These are phyloP conservation scores for Lithocarpus polystachyus DNA, from an alignment of 306 rosid genomes.

Conservation along the genomic window DNA sequence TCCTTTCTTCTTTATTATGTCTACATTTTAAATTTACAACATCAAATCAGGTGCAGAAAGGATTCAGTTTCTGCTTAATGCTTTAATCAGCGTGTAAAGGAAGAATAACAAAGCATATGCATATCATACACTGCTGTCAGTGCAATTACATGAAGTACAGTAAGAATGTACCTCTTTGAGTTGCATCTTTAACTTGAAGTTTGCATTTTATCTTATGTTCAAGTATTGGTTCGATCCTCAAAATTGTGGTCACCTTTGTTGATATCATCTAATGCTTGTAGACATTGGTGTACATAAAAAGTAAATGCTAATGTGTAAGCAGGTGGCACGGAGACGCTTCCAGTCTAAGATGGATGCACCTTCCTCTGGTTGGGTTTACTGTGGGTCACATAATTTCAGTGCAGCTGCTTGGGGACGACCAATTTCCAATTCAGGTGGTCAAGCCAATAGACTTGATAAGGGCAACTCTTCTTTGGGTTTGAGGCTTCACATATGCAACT, in stretches of 20 bases:
- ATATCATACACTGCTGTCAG: background rate
- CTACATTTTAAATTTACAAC: background rate
- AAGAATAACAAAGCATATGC: background rate
- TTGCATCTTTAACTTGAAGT: background rate
- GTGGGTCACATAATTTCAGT: conserved; percentile 86
- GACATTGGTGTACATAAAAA: background rate
- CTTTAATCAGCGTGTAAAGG: background rate
- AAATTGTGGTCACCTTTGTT: background rate
- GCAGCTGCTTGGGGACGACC: conserved; percentile 89
- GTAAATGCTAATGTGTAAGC: conserved; percentile 14
- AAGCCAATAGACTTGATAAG: conserved; percentile 27
- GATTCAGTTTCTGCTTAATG: background rate
- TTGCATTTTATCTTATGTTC: background rate
- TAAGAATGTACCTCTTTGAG: background rate
- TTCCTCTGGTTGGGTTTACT: conserved; percentile 75
- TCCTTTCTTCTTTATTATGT: background rate
- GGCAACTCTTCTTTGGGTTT: conserved; percentile 29
- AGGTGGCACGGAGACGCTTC: conserved; percentile 73
- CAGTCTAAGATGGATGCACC: conserved; percentile 42
- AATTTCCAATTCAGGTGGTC: conserved; percentile 41
- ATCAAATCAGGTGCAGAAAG: background rate
- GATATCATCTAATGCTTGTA: background rate
- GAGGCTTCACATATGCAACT: conserved; percentile 77
- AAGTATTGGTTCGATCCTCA: background rate
- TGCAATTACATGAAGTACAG: background rate